These are phyloP conservation scores for Lactarius quietus DNA, from an alignment of 768 basidiomycete genomes.

Conservation along the genomic window DNA sequence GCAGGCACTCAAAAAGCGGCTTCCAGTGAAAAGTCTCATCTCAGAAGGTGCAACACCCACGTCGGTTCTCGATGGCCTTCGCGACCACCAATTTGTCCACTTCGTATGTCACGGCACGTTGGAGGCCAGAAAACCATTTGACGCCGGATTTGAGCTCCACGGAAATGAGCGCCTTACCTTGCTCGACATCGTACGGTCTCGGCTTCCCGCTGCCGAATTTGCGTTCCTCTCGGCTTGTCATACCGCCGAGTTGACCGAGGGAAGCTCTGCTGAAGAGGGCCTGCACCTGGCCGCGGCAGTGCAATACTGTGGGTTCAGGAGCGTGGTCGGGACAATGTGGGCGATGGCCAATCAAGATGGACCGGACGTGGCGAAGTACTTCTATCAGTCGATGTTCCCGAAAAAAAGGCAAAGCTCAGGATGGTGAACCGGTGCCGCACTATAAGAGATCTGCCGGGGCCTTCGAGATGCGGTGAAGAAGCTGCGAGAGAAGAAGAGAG, in stretches of 20 bases:
- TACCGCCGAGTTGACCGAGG: neutral
- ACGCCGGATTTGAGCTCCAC: neutral
- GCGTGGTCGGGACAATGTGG: neutral
- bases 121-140: neutral
- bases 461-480: neutral
- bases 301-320: too few species aligned
- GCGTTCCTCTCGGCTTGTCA: neutral
- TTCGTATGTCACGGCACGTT: neutral
- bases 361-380: neutral
- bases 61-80: neutral
- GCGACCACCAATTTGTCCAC: neutral
- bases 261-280: neutral
- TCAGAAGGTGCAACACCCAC: neutral
- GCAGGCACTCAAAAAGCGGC: neutral
- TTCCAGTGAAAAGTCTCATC: neutral
- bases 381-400: neutral
- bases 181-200: neutral
- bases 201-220: neutral
- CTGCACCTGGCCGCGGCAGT: too few species aligned
- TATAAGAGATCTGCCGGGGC: neutral
- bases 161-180: neutral
- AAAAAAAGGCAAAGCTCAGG: neutral
- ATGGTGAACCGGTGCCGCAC: neutral
- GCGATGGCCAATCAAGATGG: neutral
- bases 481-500: neutral